Evolutionary conservation across 2,329 filamentous ascomycete species (phyloP).

Genomic region (Penicillium sp.): DNA sequence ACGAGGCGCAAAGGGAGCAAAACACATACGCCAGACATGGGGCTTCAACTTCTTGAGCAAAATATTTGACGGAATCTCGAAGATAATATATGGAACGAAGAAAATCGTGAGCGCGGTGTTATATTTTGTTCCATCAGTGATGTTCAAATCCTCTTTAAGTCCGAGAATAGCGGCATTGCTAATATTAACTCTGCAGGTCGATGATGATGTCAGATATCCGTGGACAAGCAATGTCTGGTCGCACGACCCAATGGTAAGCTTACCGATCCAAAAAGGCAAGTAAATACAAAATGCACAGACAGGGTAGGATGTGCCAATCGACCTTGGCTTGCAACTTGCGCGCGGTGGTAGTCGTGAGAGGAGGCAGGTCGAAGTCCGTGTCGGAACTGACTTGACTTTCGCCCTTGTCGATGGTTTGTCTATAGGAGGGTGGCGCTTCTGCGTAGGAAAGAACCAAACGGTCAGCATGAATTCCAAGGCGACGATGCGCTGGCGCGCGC

Average conservation of each 20-base stretch:
- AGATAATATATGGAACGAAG: conserved; percentile 72
- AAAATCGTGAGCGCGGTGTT: conserved; percentile 78
- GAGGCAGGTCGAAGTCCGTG: conserved; percentile 26
- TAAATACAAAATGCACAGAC: conserved; percentile 69
- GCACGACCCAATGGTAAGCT: neutral
- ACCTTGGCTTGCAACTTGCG: conserved; percentile 66
- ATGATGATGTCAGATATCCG: conserved; percentile 6
- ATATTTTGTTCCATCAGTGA: conserved; percentile 57
- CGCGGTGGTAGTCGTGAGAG: conserved; percentile 49
- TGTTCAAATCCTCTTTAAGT: conserved; percentile 60
- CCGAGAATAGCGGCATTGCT: conserved; percentile 71
- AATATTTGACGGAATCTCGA: conserved; percentile 67
- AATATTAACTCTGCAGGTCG: conserved; percentile 64
- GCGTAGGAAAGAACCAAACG: neutral
- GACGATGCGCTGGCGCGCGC: neutral
- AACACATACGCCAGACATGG: conserved; percentile 59
- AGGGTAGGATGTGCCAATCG: conserved; percentile 69
- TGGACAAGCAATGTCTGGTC: neutral
- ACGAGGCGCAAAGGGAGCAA: neutral
- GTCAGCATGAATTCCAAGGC: conserved; percentile 9
- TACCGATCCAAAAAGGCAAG: conserved; percentile 63
- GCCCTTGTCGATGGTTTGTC: conserved; percentile 17
- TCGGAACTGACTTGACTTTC: conserved; percentile 20
- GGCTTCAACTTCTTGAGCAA: conserved; percentile 67
- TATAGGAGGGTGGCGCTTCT: neutral